A percentile compares a stretch with the other conserved stretches of the same genome.
Conservation (phyloP, 495 filamentous ascomycete species). For the Hypoxylon subgilvum region DNA sequence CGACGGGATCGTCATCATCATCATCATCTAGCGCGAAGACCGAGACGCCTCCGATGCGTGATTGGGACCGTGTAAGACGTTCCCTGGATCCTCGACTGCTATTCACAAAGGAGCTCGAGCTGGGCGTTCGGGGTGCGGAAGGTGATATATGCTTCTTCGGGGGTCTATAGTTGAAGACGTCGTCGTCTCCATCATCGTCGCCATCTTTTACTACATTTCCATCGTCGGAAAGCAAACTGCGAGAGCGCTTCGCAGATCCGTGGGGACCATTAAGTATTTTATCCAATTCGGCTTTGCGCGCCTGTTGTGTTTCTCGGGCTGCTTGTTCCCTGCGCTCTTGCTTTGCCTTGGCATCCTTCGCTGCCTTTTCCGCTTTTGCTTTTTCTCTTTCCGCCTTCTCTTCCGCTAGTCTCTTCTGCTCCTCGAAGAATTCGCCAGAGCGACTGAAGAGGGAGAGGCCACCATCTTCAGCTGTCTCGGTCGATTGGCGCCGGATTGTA, state of each 20-base stretch:
- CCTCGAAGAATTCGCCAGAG: constrained; percentile 68
- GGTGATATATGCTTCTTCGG: constrained; percentile 19
- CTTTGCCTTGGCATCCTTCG: constrained; percentile 35
- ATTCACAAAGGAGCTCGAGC: background rate
- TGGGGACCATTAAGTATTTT: constrained; percentile 30
- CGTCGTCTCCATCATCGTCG: constrained; percentile 29
- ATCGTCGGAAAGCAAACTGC: constrained; percentile 24
- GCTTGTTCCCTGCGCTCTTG: constrained; percentile 25
- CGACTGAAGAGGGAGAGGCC: constrained; percentile 69
- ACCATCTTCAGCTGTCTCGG: constrained; percentile 45
- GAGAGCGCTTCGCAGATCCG: constrained; percentile 40
- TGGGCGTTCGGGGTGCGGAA: constrained; percentile 26
- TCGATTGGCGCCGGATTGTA: constrained; percentile 57
- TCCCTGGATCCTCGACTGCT: constrained; percentile 7
- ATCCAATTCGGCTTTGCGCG: constrained; percentile 38
- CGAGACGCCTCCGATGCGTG: constrained; percentile 8
- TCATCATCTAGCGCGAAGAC: constrained; percentile 22
- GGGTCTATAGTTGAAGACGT: background rate
- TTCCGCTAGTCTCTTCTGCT: constrained; percentile 52
- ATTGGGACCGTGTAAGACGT: constrained; percentile 5
- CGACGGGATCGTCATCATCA: constrained; percentile 19
- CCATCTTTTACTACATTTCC: constrained; percentile 17
- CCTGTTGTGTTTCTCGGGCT: constrained; percentile 19
- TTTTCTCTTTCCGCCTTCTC: constrained; percentile 42
- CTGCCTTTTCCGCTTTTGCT: constrained; percentile 44